These are phyloP conservation scores for Ogataea haglerorum DNA, from an alignment of 805 yeast species.

Conservation along the genomic window DNA sequence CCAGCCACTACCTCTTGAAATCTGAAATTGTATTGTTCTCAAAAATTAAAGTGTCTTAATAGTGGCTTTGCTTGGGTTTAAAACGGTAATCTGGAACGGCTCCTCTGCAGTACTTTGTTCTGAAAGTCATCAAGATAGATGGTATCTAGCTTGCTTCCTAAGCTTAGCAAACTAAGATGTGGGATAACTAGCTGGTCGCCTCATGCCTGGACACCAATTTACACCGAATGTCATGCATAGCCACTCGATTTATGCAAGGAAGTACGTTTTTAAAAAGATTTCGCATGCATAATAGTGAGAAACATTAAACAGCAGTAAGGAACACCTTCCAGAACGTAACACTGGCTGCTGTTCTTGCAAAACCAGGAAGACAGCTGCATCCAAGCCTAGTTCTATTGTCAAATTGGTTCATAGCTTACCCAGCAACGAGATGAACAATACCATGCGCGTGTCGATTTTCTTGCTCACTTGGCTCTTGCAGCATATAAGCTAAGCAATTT, in stretches of 20 bases:
- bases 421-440: background rate
- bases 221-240: background rate
- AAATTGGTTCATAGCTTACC: background rate
- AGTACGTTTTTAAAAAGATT: background rate
- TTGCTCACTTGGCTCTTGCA: background rate
- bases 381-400: background rate
- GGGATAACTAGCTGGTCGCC: background rate
- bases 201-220: background rate
- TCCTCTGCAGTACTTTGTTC: background rate
- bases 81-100: background rate
- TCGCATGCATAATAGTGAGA: slow-evolving; percentile 1
- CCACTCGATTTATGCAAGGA: background rate
- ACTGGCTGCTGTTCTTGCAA: background rate
- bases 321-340: background rate
- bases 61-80: slow-evolving; percentile 2
- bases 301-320: slow-evolving; percentile 1
- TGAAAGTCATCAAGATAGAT: background rate
- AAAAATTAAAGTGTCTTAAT: background rate
- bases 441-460: background rate
- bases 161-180: background rate
- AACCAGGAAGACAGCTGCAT: background rate
- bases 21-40: slow-evolving; percentile 7
- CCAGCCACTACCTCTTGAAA: slow-evolving; percentile 5
- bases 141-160: background rate
- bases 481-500: background rate